Conservation (phyloP, 345 rosid genomes). For the Brassica rapa region DNA sequence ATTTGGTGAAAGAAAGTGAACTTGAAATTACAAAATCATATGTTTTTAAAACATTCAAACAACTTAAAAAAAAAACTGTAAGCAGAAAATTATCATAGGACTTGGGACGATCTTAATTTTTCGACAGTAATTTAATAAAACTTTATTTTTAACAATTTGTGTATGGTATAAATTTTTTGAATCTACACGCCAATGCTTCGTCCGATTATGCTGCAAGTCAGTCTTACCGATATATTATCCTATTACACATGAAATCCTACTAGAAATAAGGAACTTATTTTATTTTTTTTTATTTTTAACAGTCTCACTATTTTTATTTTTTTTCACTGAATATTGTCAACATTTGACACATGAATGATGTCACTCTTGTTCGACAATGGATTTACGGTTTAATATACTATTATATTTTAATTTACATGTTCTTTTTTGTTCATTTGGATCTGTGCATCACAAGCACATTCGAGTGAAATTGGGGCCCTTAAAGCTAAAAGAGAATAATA, state of each 20-base stretch:
- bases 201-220: background rate
- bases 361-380: slow-evolving; percentile 32
- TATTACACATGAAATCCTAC: background rate
- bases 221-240: background rate
- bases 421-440: slow-evolving; percentile 35
- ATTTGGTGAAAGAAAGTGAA: background rate
- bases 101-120: background rate
- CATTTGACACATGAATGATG: slow-evolving; percentile 41
- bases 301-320: background rate
- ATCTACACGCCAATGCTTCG: background rate
- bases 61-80: background rate
- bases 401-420: background rate
- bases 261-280: background rate
- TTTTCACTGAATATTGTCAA: background rate
- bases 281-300: too few species aligned
- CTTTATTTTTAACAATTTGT: background rate
- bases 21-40: background rate
- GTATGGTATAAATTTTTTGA: background rate
- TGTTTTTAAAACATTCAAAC: background rate
- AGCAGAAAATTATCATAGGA: background rate
- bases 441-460: slow-evolving; percentile 43
- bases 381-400: background rate
- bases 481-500: slow-evolving; percentile 56
- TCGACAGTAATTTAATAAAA: background rate
- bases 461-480: slow-evolving; percentile 49